Base-by-base conservation (phyloP, 164 flowering plant species). In the Piper longum region DNA sequence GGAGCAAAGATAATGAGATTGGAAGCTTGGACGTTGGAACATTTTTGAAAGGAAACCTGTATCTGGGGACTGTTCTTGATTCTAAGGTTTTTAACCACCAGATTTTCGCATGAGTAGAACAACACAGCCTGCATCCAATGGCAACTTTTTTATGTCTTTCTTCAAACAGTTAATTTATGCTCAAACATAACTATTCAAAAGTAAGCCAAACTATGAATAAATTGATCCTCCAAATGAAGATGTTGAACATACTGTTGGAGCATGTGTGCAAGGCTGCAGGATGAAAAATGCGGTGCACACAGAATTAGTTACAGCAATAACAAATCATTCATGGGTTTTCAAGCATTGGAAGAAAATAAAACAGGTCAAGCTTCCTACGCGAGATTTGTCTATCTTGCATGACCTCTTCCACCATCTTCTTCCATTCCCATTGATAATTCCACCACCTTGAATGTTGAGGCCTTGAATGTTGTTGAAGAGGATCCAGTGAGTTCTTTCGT, bases 231-330 rank as follows among this genome's bases (percentile, higher is more conserved):
- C 40, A 41, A 40, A 5, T 11, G 61, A 13, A 3, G 16, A 16
- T 3, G 59, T 63, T 14, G 5, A 40, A 72, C 81, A 11, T 86
- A 92, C 96, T 77, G 96, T 91, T 43, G 98, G 98, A 5, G 93
- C 98, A 16, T 66, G 60, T 69, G 66, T 81, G 84, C 98, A 92
- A 8, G 85, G 85, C 98, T 92, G 89, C 78, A 76, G 41, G 39
- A 41, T 52, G 42, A 40, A 17, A 41, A 55, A 4, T 16, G 3
- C 0, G 14, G 14, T 48, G 9, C 14, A 5, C 9, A 48, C 3
- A 6, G 14, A 14, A 9, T 48, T 48, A 5, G 52, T 5, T 14
- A 48, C 36, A 48, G 7, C 1, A 48, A 48, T 48, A 48, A 48
- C 52, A 48, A 48, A 48, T 9, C 11, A 9, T 1, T 14, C 11